phyloP scores from a whole-genome alignment of 2,329 filamentous ascomycete species.

The Ascochyta rabiei region DNA sequence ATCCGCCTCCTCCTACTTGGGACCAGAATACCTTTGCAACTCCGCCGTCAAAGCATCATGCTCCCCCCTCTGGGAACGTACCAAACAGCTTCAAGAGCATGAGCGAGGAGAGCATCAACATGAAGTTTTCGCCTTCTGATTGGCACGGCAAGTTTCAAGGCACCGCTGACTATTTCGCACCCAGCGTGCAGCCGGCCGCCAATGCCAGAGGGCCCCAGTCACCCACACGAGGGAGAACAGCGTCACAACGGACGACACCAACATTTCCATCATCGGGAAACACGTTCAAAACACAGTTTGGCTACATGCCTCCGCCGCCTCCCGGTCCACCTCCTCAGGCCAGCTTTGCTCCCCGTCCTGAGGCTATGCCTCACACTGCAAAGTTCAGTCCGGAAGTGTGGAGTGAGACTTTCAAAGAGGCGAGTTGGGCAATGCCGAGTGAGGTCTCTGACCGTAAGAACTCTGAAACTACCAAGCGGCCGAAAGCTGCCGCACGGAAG shows the following conservation, averaged over 20 bases:
- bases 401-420: constrained; percentile 52
- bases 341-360: constrained; percentile 28
- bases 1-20: constrained; percentile 28
- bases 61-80: constrained; percentile 24
- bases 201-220: constrained; percentile 36
- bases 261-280: neutral
- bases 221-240: constrained; percentile 38
- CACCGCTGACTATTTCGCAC: constrained; percentile 52
- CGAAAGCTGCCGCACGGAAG: constrained; percentile 36
- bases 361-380: constrained; percentile 33
- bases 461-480: constrained; percentile 33
- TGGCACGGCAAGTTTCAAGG: constrained; percentile 55
- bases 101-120: constrained; percentile 58
- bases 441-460: constrained; percentile 41
- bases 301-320: constrained; percentile 37
- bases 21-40: constrained; percentile 22
- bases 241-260: constrained; percentile 27
- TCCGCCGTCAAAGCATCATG: constrained; percentile 24
- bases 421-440: constrained; percentile 48
- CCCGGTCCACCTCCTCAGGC: constrained; percentile 36
- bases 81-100: constrained; percentile 50
- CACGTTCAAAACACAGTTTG: constrained; percentile 16
- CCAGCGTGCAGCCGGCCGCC: constrained; percentile 34
- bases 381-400: constrained; percentile 53
- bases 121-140: constrained; percentile 55